Evolutionary conservation across 2,329 filamentous ascomycete genomes (phyloP).

Genomic region (Sphaerostilbella broomeana): DNA sequence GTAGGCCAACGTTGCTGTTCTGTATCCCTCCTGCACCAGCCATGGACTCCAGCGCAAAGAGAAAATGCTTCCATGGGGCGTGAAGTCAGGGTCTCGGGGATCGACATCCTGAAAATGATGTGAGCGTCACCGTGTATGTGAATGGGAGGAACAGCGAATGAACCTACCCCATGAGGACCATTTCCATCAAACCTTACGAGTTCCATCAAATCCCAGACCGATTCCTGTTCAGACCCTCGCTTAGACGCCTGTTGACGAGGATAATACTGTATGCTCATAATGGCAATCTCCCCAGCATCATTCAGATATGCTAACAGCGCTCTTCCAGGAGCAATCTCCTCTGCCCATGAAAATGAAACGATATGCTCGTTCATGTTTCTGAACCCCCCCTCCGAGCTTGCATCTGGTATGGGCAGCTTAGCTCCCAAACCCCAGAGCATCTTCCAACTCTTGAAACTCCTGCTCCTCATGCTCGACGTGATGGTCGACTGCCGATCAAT

Average conservation of each 20-base stretch:
- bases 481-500: conserved; percentile 24
- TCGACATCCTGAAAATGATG: conserved; percentile 21
- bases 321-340: conserved; percentile 33
- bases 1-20: conserved; percentile 43
- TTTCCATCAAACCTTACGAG: conserved; percentile 40
- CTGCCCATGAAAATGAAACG: conserved; percentile 48
- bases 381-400: conserved; percentile 24
- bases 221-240: conserved; percentile 21
- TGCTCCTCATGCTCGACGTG: conserved; percentile 27
- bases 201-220: conserved; percentile 45
- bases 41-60: conserved; percentile 51
- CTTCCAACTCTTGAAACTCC: conserved; percentile 44
- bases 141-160: background rate
- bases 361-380: conserved; percentile 39
- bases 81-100: conserved; percentile 41
- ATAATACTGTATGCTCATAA: conserved; percentile 43
- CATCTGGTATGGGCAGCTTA: conserved; percentile 41
- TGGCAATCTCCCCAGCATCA: conserved; percentile 42
- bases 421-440: conserved; percentile 52
- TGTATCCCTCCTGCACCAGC: conserved; percentile 29
- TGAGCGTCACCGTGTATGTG: background rate
- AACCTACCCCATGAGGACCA: conserved; percentile 36
- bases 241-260: conserved; percentile 17
- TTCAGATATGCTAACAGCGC: conserved; percentile 47
- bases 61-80: conserved; percentile 42